These are phyloP conservation scores for Cryomyces minteri DNA, from an alignment of 495 filamentous ascomycete genomes.

Conservation along the genomic window DNA sequence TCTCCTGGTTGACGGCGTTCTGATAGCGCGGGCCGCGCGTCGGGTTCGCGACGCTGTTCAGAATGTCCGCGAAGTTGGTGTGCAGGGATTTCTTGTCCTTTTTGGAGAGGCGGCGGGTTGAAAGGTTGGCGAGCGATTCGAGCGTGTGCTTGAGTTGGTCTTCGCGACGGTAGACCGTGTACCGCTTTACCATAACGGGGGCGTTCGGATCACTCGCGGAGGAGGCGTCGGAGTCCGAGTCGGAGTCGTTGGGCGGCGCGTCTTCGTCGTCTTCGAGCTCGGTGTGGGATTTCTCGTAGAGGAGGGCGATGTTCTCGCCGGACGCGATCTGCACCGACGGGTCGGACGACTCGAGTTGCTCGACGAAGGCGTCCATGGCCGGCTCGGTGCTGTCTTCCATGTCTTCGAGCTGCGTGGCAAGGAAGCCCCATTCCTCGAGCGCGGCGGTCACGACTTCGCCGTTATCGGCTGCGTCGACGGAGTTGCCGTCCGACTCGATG, in stretches of 20 bases:
- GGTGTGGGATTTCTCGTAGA: constrained; percentile 70
- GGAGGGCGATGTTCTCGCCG: constrained; percentile 74
- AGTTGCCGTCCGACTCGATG: constrained; percentile 63
- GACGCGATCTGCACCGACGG: constrained; percentile 66
- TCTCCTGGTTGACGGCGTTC: constrained; percentile 54
- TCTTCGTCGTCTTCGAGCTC: constrained; percentile 39
- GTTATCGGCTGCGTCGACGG: constrained; percentile 55
- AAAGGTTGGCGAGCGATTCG: constrained; percentile 34
- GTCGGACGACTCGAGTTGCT: constrained; percentile 67
- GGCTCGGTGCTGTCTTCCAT: constrained; percentile 52
- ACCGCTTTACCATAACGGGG: constrained; percentile 40
- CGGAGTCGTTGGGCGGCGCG: constrained; percentile 24
- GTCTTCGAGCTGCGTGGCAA: constrained; percentile 70
- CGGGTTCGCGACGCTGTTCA: constrained; percentile 67
- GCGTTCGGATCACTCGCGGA: constrained; percentile 6
- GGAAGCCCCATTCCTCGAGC: constrained; percentile 72
- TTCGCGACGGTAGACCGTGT: constrained; percentile 19
- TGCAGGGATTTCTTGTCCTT: constrained; percentile 63
- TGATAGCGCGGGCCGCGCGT: constrained; percentile 52
- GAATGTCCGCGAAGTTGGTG: constrained; percentile 60
- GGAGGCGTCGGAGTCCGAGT: constrained; percentile 7
- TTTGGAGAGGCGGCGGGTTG: constrained; percentile 56
- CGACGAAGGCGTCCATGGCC: constrained; percentile 71
- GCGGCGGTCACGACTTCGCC: constrained; percentile 65
- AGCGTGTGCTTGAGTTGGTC: constrained; percentile 30